Evolutionary conservation across 768 basidiomycete genomes (phyloP).

Genomic region (Lactarius vividus): DNA sequence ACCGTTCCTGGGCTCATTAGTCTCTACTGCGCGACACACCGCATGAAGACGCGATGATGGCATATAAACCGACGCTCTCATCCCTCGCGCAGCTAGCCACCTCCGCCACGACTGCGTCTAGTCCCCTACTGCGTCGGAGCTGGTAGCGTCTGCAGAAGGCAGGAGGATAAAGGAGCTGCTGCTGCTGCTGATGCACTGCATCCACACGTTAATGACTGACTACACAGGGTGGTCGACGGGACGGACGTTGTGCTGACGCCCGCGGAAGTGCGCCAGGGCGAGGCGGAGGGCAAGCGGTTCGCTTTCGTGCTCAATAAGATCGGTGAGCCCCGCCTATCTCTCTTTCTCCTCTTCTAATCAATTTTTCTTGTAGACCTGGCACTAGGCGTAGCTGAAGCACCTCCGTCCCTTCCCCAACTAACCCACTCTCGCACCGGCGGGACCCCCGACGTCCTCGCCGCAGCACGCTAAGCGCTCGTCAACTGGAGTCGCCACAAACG

Average conservation of each 20-base stretch:
- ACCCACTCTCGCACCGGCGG: constrained; percentile 50
- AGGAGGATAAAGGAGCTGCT: constrained; percentile 66
- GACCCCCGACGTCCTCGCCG: constrained; percentile 79
- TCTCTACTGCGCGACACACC: constrained; percentile 23
- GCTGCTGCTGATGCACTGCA: constrained; percentile 68
- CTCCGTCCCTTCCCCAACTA: constrained; percentile 55
- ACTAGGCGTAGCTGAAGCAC: constrained; percentile 86
- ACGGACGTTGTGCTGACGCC: no score
- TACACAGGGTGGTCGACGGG: no score
- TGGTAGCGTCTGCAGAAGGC: constrained; percentile 21
- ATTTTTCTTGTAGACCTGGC: constrained; percentile 53
- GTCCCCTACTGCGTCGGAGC: constrained; percentile 36
- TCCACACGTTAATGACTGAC: no score
- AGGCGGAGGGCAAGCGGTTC: constrained; percentile 85
- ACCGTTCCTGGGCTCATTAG: neutral
- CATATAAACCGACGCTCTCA: constrained; percentile 66
- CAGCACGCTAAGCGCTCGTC: constrained; percentile 75
- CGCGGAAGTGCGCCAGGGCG: constrained; percentile 82
- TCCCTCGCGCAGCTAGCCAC: constrained; percentile 52
- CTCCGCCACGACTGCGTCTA: constrained; percentile 29
- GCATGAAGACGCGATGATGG: constrained; percentile 62
- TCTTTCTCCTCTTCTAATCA: neutral
- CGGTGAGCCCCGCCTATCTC: constrained; percentile 48
- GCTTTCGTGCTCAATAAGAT: constrained; percentile 97
- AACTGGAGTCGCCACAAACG: constrained; percentile 99